Percentiles rank a stretch among this genome's conserved stretches.
Conservation (phyloP, 163 green algal species). For the Chlamydomonas reinhardtii region DNA sequence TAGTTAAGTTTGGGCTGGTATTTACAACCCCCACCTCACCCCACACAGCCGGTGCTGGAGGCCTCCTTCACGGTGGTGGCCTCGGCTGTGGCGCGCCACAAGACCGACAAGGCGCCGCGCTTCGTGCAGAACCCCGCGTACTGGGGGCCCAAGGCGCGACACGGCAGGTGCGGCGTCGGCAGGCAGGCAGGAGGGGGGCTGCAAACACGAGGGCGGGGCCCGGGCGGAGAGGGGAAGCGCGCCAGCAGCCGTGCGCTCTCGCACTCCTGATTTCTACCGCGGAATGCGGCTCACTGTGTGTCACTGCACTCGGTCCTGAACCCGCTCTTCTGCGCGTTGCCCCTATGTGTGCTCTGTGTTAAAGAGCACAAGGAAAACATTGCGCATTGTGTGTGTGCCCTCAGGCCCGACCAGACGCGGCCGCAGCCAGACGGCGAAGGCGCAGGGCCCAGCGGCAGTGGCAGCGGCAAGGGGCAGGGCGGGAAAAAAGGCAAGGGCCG, state of each 20-base stretch:
- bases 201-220: not conserved
- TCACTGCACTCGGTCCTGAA: too few species aligned
- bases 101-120: conserved; percentile 67
- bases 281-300: too few species aligned
- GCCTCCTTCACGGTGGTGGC: conserved; percentile 84
- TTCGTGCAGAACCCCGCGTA: conserved; percentile 95
- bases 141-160: conserved; percentile 92
- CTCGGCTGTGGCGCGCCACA: conserved; percentile 71
- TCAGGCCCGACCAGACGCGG: conserved; percentile 28
- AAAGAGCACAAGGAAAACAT: too few species aligned
- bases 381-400: too few species aligned
- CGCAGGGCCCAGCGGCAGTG: not conserved
- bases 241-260: too few species aligned
- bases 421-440: conserved; percentile 18
- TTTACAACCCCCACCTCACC: not conserved
- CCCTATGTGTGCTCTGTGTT: too few species aligned
- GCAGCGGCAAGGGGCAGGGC: not conserved
- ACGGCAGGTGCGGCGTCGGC: conserved; percentile 51
- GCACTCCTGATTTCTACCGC: too few species aligned
- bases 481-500: not conserved
- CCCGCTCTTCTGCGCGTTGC: too few species aligned
- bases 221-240: too few species aligned
- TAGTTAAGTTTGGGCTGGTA: too few species aligned
- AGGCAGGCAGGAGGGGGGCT: too few species aligned
- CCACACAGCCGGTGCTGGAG: conserved; percentile 68